phyloP scores from a whole-genome alignment of 1,284 basidiomycete species.

The Grifola frondosa region DNA sequence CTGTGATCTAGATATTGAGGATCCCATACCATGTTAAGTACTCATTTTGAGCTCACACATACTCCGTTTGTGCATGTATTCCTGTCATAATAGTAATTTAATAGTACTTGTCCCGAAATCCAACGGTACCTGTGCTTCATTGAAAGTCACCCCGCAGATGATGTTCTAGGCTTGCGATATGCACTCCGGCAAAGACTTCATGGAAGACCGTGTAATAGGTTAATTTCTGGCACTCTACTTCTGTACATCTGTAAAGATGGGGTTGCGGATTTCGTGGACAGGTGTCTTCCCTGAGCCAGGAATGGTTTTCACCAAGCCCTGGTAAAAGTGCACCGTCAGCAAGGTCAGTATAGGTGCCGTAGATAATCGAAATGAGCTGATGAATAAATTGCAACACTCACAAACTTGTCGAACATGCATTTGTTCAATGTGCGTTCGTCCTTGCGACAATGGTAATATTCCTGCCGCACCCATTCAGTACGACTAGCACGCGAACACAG shows the following conservation, averaged over 20 bases:
- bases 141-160: too few relatives aligned
- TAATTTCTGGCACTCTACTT: slow-evolving; percentile 56
- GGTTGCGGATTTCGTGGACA: slow-evolving; percentile 89
- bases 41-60: too few relatives aligned
- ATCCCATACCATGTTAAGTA: too few relatives aligned
- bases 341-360: neutral
- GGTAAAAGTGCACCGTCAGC: slow-evolving; percentile 2
- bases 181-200: too few relatives aligned
- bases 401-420: slow-evolving; percentile 97
- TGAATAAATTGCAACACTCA: slow-evolving; percentile 39
- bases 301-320: slow-evolving; percentile 93
- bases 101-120: too few relatives aligned
- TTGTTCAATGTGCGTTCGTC: slow-evolving; percentile 88
- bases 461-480: slow-evolving; percentile 43
- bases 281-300: slow-evolving; percentile 87
- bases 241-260: slow-evolving; percentile 78
- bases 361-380: neutral
- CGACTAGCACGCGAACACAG: neutral
- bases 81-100: too few relatives aligned
- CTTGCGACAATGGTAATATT: slow-evolving; percentile 90
- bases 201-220: too few relatives aligned
- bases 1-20: too few relatives aligned
- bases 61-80: too few relatives aligned
- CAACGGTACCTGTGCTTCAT: too few relatives aligned
- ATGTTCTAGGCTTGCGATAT: too few relatives aligned